Evolutionary conservation across 139 green algal genomes (phyloP).

Genomic region (Chlorella vulgaris): DNA sequence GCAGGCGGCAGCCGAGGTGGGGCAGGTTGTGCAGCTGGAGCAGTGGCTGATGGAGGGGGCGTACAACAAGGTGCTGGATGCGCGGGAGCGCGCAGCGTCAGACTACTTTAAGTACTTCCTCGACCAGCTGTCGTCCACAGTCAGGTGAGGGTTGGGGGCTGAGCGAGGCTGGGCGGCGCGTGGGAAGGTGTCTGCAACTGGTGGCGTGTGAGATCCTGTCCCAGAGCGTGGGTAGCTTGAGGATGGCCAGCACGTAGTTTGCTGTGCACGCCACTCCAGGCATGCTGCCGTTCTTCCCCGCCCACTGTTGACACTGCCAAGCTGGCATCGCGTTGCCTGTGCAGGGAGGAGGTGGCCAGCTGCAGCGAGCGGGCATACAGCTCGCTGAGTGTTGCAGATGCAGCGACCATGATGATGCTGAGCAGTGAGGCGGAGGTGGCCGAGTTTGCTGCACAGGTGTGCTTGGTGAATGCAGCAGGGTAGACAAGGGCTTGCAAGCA

Average conservation of each 20-base stretch:
- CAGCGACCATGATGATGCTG: constrained; percentile 81
- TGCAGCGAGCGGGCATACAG: constrained; percentile 91
- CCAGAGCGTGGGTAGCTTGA: too few relatives aligned
- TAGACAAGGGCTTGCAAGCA: not conserved
- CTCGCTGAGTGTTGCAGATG: constrained; percentile 73
- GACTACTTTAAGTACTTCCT: constrained; percentile 74
- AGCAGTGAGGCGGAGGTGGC: constrained; percentile 58
- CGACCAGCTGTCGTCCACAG: constrained; percentile 81
- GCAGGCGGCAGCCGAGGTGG: constrained; percentile 6
- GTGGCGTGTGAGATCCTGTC: too few relatives aligned
- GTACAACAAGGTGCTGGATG: constrained; percentile 85
- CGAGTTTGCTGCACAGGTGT: constrained; percentile 67
- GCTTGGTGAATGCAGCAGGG: not conserved
- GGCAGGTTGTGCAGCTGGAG: constrained; percentile 85
- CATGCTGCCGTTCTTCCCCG: too few relatives aligned
- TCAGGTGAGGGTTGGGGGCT: constrained; percentile 56
- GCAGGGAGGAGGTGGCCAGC: constrained; percentile 91
- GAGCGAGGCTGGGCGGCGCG: not conserved
- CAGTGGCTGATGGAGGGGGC: constrained; percentile 96
- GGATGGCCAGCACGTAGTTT: too few relatives aligned
- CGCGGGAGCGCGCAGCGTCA: not conserved
- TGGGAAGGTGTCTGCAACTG: too few relatives aligned
- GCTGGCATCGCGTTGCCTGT: too few relatives aligned
- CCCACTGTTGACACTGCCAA: too few relatives aligned
- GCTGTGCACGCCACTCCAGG: too few relatives aligned